Evolutionary conservation across 2,329 filamentous ascomycete species (phyloP), one percentile per base, ranked within the genome.

Genomic region (Magnaporthiopsis incrustans): DNA sequence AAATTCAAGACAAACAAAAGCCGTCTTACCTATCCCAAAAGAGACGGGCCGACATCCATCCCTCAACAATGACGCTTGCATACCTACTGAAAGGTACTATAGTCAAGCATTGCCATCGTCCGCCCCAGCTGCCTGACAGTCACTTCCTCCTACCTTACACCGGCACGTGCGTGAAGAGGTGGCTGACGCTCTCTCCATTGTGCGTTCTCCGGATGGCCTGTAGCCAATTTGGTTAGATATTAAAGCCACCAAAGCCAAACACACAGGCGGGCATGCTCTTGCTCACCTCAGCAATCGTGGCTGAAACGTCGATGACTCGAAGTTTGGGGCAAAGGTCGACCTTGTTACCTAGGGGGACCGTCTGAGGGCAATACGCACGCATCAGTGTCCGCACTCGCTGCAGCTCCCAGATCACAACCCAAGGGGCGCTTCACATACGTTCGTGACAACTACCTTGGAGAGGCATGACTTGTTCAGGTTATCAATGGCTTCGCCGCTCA

Each of bases 221-320:
- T n/a, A 38, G 4, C 64, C 69, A 32, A 70, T 64, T 7, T 35
- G 11, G 64, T 66, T 65, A 67, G 65, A 38, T 8, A 38, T 8
- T 56, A 7, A 11, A 53, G 25, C 22, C 38, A 30, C 27, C 12
- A 14, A 38, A 22, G 3, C 2, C 3, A n/a, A n/a, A 50, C 58
- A 33, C 30, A 32, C 25, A 25, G 44, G 8, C 10, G 10, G n/a
- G n/a, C 44, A 53, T 14, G 8, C 3, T 53, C 44, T 57, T 65
- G 66, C 62, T 59, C 32, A 63, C 62, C 76, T 83, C 88, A n/a
- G 86, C 88, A 65, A 90, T 79, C 50, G 92, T 97, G 57, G 91
- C 89, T 71, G 89, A 92, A 70, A 97, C 91, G 76, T 97, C 93
- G 74, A 97, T 96, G 64, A 93, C 93, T 77, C 92, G 88, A 67